A percentile compares a stretch with the other conserved stretches of the same genome.
These are phyloP conservation scores for Zea luxurians DNA, from an alignment of 176 grass and related monocot genomes.

Conservation along the genomic window DNA sequence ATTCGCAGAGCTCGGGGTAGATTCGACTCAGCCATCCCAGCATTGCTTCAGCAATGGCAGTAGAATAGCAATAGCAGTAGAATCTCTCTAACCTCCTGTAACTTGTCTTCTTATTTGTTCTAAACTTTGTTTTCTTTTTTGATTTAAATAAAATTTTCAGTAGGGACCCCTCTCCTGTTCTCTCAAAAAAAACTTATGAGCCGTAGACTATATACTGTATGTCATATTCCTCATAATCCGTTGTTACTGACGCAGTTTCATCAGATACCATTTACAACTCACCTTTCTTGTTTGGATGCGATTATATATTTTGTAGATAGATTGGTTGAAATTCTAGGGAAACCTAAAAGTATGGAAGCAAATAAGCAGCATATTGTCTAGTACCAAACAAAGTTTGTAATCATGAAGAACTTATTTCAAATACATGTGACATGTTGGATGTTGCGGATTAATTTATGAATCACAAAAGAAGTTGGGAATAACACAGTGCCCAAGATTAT, in stretches of 20 bases:
- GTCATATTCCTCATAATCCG: not conserved
- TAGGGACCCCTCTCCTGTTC: no score
- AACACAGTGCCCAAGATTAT: not conserved
- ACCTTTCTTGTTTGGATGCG: not conserved
- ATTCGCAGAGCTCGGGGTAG: no score
- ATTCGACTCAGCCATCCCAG: no score
- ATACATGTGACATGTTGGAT: not conserved
- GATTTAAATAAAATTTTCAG: no score
- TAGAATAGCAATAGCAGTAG: no score
- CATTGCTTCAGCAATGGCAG: no score
- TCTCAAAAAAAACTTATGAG: no score
- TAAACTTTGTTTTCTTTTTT: no score
- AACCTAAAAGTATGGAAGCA: not conserved
- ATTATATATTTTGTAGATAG: not conserved
- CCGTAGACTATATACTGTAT: not conserved
- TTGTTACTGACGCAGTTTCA: not conserved
- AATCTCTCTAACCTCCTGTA: no score
- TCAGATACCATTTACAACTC: constrained; percentile 5
- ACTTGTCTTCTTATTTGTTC: no score
- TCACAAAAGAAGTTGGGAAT: not conserved
- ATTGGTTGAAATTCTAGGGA: not conserved
- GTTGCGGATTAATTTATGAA: not conserved
- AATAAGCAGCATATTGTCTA: not conserved
- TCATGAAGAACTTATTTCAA: not conserved
- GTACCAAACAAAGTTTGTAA: not conserved